These are phyloP conservation scores for Taphrina wiesneri DNA, from an alignment of 1,139 yeast genomes.

Conservation along the genomic window DNA sequence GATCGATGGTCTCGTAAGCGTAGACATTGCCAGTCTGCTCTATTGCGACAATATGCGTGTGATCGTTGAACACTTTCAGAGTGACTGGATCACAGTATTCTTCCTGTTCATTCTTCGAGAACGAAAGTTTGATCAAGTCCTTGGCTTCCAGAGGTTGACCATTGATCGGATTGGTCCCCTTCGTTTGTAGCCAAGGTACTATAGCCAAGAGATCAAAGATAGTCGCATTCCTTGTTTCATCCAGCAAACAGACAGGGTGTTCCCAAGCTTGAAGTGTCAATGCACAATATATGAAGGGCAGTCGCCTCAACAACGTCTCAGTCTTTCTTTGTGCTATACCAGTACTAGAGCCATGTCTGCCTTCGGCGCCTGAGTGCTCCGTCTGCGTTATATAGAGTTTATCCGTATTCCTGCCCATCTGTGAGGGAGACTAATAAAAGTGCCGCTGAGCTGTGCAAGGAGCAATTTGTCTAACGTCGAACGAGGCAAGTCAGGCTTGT, in stretches of 20 bases:
- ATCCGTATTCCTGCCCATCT: conserved; percentile 49
- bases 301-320: conserved; percentile 36
- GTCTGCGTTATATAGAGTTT: conserved; percentile 48
- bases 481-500: too few species aligned
- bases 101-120: conserved; percentile 44
- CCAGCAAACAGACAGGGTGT: conserved; percentile 44
- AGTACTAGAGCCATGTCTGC: conserved; percentile 43
- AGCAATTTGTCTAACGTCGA: too few species aligned
- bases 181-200: conserved; percentile 45
- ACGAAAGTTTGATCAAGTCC: conserved; percentile 43
- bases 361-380: conserved; percentile 40
- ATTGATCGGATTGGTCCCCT: conserved; percentile 46
- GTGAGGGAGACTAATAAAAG: too few species aligned
- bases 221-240: conserved; percentile 42
- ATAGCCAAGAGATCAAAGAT: conserved; percentile 47
- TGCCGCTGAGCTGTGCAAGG: too few species aligned
- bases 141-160: conserved; percentile 42
- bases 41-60: conserved; percentile 45
- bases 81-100: conserved; percentile 46
- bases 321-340: conserved; percentile 40
- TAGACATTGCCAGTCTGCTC: conserved; percentile 46
- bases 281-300: conserved; percentile 48
- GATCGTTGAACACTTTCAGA: conserved; percentile 44
- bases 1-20: conserved; percentile 44
- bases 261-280: conserved; percentile 46